phyloP scores from a whole-genome alignment of 2,329 filamentous ascomycete species.

The Phoma herbarum region DNA sequence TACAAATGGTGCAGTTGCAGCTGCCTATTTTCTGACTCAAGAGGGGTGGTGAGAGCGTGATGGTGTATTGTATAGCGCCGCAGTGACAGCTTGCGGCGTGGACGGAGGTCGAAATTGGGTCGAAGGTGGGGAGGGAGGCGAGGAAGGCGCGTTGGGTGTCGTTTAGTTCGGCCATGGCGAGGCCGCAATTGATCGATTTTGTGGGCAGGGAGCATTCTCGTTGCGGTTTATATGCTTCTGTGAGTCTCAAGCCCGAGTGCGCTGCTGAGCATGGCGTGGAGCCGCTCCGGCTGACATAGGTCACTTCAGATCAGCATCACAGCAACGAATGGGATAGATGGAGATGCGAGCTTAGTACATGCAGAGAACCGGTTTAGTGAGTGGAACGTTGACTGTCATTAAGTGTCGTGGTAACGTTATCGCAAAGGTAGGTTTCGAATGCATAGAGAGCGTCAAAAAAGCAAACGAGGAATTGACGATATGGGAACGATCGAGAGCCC shows the following conservation, averaged over 20 bases:
- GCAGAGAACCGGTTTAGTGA: background rate
- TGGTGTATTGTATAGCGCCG: conserved; percentile 60
- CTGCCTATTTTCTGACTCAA: conserved; percentile 55
- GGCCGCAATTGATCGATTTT: too few relatives aligned
- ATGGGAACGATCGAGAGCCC: background rate
- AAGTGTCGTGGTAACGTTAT: conserved; percentile 3
- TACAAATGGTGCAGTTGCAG: conserved; percentile 65
- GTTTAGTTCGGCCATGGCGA: background rate
- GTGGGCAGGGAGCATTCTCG: background rate
- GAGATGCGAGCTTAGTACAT: background rate
- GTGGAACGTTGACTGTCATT: conserved; percentile 2
- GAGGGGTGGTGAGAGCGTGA: conserved; percentile 60
- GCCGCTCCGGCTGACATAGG: conserved; percentile 16
- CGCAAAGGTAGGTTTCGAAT: background rate
- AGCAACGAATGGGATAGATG: background rate
- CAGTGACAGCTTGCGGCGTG: conserved; percentile 60
- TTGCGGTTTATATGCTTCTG: background rate
- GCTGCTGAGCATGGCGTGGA: conserved; percentile 1
- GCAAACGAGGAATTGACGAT: background rate
- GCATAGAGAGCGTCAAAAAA: background rate
- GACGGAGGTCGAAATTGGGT: conserved; percentile 2
- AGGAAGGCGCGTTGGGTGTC: conserved; percentile 11
- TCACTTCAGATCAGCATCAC: background rate
- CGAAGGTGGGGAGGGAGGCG: conserved; percentile 9
- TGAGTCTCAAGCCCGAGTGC: too few relatives aligned